A percentile compares a stretch with the other conserved stretches of the same genome.
Conservation (phyloP, 148 eudicot genomes). For the Silene conica region DNA sequence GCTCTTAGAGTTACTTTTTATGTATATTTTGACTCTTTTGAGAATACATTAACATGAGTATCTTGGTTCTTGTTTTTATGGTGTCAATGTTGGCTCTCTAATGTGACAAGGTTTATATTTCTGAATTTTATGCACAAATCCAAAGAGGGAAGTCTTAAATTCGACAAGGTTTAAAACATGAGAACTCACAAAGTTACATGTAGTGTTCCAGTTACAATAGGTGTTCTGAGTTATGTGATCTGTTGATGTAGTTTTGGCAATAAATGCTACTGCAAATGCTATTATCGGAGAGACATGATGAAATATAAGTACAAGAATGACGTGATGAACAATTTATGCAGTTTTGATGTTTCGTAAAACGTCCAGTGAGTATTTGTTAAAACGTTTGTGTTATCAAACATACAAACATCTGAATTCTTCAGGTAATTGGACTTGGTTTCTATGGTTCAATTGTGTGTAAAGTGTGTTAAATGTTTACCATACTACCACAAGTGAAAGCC, state of each 20-base stretch:
- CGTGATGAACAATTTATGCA: not conserved
- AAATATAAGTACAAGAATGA: no score
- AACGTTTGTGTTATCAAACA: no score
- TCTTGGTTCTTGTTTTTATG: not conserved
- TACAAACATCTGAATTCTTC: not conserved
- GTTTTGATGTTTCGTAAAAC: not conserved
- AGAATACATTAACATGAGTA: not conserved
- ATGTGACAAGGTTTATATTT: no score
- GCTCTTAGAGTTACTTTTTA: not conserved
- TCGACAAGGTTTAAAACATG: slow-evolving; percentile 20
- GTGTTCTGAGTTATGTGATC: not conserved
- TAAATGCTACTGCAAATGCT: not conserved
- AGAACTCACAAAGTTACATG: not conserved
- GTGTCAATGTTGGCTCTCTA: not conserved
- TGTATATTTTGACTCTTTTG: not conserved
- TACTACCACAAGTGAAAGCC: no score
- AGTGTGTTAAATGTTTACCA: not conserved
- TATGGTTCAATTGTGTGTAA: not conserved
- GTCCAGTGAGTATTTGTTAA: not conserved
- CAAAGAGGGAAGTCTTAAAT: not conserved
- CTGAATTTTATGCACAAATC: no score
- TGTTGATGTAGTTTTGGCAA: not conserved
- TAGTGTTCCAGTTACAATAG: not conserved
- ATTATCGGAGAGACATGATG: not conserved
- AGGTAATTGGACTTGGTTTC: not conserved